phyloP scores from a whole-genome alignment of 805 yeast species.

The Ogataea methylovora region DNA sequence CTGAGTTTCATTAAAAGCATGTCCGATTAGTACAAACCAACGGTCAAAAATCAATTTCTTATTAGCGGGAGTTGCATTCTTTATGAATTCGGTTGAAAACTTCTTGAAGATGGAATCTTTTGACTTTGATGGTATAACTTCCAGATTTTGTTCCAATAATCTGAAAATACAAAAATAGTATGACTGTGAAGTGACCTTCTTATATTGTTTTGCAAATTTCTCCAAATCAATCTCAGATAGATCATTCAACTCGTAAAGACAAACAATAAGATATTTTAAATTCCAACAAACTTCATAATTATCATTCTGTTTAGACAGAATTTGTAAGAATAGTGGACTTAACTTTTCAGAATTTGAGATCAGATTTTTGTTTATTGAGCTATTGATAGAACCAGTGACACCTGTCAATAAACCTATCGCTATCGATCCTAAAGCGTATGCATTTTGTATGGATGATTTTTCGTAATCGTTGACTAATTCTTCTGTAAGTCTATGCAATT shows the following conservation, averaged over 20 bases:
- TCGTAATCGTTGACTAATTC: slow-evolving; percentile 8
- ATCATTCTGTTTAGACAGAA: slow-evolving; percentile 7
- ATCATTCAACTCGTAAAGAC: slow-evolving; percentile 34
- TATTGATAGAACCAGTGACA: slow-evolving; percentile 20
- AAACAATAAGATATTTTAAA: slow-evolving; percentile 37
- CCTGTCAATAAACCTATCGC: slow-evolving; percentile 33
- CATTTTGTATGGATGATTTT: slow-evolving; percentile 4
- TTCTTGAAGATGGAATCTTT: background rate
- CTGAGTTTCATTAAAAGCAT: slow-evolving; percentile 22
- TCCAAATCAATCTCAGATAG: slow-evolving; percentile 2
- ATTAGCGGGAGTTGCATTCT: slow-evolving; percentile 8
- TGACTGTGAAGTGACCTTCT: slow-evolving; percentile 1
- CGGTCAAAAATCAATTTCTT: slow-evolving; percentile 31
- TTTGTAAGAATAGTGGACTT: slow-evolving; percentile 11
- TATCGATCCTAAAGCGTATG: slow-evolving; percentile 21
- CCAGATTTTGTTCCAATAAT: slow-evolving; percentile 28
- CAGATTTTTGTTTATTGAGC: slow-evolving; percentile 17
- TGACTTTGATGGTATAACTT: slow-evolving; percentile 6
- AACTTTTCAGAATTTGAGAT: slow-evolving; percentile 9
- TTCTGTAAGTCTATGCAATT: slow-evolving; percentile 25
- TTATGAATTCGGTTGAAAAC: slow-evolving; percentile 17
- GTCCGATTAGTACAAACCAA: slow-evolving; percentile 47
- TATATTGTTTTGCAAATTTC: background rate
- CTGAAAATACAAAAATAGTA: slow-evolving; percentile 31
- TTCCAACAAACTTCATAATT: slow-evolving; percentile 31